Evolutionary conservation across 352 stramenopile species (phyloP).

Genomic region (Hyaloperonospora arabidopsidis): DNA sequence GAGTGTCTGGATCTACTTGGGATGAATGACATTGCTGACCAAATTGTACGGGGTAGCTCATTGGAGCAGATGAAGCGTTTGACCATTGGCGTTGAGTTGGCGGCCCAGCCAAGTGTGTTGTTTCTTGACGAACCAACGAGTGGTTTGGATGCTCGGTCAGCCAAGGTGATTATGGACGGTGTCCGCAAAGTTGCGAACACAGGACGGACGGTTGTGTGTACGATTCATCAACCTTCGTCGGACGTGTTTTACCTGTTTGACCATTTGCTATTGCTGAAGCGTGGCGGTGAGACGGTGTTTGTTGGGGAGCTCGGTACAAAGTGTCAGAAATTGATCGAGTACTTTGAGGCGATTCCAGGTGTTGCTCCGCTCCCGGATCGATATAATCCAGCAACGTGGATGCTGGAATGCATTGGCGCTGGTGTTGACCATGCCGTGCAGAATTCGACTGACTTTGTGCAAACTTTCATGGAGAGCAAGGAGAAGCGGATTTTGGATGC

Average conservation of each 20-base stretch:
- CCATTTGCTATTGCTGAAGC: conserved; percentile 66
- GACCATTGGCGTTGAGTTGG: conserved; percentile 82
- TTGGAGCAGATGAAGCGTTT: conserved; percentile 38
- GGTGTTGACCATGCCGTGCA: conserved; percentile 15
- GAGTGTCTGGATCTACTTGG: conserved; percentile 32
- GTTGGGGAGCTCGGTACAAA: conserved; percentile 28
- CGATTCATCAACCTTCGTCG: conserved; percentile 23
- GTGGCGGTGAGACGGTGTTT: conserved; percentile 42
- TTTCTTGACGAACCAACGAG: conserved; percentile 63
- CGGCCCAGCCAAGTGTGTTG: conserved; percentile 60
- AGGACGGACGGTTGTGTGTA: conserved; percentile 60
- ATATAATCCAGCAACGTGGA: conserved; percentile 27
- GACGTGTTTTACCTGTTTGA: conserved; percentile 51
- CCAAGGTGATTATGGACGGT: conserved; percentile 66
- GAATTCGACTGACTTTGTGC: conserved; percentile 32
- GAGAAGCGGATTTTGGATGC: conserved; percentile 15
- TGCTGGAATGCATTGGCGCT: conserved; percentile 29
- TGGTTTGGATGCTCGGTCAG: conserved; percentile 55
- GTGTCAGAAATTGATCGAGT: conserved; percentile 2
- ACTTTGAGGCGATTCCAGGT: conserved; percentile 8
- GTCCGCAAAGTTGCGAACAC: conserved; percentile 61
- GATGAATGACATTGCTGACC: conserved; percentile 24
- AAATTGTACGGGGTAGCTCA: conserved; percentile 27
- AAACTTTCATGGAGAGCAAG: conserved; percentile 30
- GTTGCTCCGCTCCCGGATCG: not conserved